These are phyloP conservation scores for Margaritispora aquatica DNA, from an alignment of 495 filamentous ascomycete species.

Conservation along the genomic window DNA sequence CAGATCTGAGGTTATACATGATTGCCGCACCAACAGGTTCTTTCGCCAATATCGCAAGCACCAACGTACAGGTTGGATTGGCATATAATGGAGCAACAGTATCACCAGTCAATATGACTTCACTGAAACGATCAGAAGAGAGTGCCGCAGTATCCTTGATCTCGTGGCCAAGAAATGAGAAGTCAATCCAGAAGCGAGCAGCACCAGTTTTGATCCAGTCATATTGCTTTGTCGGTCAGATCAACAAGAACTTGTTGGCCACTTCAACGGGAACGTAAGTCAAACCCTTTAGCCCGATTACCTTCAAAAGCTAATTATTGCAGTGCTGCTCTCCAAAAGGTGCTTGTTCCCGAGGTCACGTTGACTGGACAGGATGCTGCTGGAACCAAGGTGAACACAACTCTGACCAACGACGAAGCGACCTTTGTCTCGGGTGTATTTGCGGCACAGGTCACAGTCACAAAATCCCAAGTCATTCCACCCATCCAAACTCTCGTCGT, in stretches of 20 bases:
- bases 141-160: slow-evolving; percentile 10
- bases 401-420: slow-evolving; percentile 57
- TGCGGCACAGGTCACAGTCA: slow-evolving; percentile 25
- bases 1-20: slow-evolving; percentile 64
- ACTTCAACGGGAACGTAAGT: slow-evolving; percentile 21
- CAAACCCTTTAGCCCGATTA: background rate
- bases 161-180: slow-evolving; percentile 19
- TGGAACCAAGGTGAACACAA: slow-evolving; percentile 45
- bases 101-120: slow-evolving; percentile 21
- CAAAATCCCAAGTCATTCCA: slow-evolving; percentile 28
- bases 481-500: slow-evolving; percentile 30
- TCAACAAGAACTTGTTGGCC: slow-evolving; percentile 38
- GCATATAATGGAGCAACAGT: slow-evolving; percentile 55
- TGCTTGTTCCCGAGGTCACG: slow-evolving; percentile 58
- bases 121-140: slow-evolving; percentile 16
- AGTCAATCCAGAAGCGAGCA: slow-evolving; percentile 10
- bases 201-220: slow-evolving; percentile 36
- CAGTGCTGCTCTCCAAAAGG: slow-evolving; percentile 46
- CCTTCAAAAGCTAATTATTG: slow-evolving; percentile 19
- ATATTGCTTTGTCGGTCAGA: slow-evolving; percentile 47
- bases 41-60: slow-evolving; percentile 49
- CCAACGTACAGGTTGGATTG: slow-evolving; percentile 52
- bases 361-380: slow-evolving; percentile 43
- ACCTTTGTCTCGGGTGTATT: slow-evolving; percentile 67
- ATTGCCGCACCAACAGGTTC: slow-evolving; percentile 47